These are phyloP conservation scores for Sordariomycetes sp. DNA, from an alignment of 2,329 filamentous ascomycete genomes.

Conservation along the genomic window DNA sequence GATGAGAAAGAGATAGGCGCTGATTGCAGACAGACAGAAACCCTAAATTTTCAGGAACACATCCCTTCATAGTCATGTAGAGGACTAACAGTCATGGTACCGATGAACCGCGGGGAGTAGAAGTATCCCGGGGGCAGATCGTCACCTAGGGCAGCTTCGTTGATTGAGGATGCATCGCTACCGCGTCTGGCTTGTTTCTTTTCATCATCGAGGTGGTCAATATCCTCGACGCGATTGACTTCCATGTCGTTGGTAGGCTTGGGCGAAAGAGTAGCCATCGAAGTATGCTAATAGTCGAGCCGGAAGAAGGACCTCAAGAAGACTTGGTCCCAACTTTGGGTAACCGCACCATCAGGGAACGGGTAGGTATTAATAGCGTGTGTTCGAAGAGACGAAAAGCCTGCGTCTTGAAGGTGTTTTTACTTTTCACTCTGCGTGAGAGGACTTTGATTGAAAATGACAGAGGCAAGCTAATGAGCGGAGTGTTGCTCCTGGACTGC, in stretches of 20 bases:
- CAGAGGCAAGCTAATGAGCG: no score
- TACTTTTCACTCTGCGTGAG: no score
- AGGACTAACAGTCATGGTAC: slow-evolving; percentile 17
- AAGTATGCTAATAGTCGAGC: no score
- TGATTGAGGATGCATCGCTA: slow-evolving; percentile 21
- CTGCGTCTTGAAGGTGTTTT: no score
- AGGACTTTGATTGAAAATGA: no score
- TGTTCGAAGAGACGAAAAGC: no score
- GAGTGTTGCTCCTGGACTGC: no score
- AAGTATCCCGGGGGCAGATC: slow-evolving; percentile 26
- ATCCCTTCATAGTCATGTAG: not conserved
- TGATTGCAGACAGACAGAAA: slow-evolving; percentile 26
- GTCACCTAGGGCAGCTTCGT: slow-evolving; percentile 22
- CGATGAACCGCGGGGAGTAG: slow-evolving; percentile 21
- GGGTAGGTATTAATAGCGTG: no score
- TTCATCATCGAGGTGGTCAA: slow-evolving; percentile 10
- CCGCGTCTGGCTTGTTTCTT: no score
- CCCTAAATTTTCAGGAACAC: slow-evolving; percentile 12
- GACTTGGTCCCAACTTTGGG: no score
- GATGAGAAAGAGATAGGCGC: slow-evolving; percentile 25
- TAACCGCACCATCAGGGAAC: no score
- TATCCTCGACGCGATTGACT: slow-evolving; percentile 9
- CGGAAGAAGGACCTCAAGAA: no score
- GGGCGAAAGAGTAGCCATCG: slow-evolving; percentile 2
- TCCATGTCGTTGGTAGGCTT: slow-evolving; percentile 6